phyloP scores from a whole-genome alignment of 345 rosid species.

The Dipteronia dyeriana region DNA sequence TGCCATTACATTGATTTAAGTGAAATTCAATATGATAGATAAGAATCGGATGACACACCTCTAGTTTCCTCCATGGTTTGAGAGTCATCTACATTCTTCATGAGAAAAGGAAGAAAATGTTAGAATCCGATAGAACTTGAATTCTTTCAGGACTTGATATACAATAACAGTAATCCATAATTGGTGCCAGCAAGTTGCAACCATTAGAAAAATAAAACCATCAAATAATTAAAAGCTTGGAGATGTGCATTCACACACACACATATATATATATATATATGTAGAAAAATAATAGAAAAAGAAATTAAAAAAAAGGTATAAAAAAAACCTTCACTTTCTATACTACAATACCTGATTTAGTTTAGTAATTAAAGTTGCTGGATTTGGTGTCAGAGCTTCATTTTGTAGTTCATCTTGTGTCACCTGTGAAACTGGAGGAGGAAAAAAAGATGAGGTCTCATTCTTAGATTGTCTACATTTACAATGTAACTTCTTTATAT shows the following conservation, averaged over 20 bases:
- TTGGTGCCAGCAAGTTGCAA: slow-evolving; percentile 4
- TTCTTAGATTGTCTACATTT: background rate
- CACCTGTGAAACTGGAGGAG: slow-evolving; percentile 23
- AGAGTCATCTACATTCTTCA: slow-evolving; percentile 20
- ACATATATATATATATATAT: background rate
- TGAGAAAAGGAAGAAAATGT: background rate
- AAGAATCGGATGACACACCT: background rate
- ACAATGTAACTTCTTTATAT: background rate
- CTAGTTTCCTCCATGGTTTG: slow-evolving; percentile 3
- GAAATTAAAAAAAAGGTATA: background rate
- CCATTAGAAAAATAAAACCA: background rate
- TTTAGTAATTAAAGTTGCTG: slow-evolving; percentile 29
- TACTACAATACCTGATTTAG: slow-evolving; percentile 37
- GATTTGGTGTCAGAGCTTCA: slow-evolving; percentile 22
- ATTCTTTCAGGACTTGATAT: background rate
- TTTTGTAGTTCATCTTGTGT: slow-evolving; percentile 24
- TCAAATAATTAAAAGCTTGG: background rate
- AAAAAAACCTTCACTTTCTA: background rate
- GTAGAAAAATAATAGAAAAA: background rate
- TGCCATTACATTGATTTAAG: background rate
- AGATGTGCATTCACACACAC: background rate
- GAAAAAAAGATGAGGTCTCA: slow-evolving; percentile 2
- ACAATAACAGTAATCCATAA: background rate
- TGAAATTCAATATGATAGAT: background rate
- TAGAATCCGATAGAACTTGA: background rate